These are phyloP conservation scores for Cryptosporidium parvum DNA, from an alignment of 169 alveolate genomes.

Conservation along the genomic window DNA sequence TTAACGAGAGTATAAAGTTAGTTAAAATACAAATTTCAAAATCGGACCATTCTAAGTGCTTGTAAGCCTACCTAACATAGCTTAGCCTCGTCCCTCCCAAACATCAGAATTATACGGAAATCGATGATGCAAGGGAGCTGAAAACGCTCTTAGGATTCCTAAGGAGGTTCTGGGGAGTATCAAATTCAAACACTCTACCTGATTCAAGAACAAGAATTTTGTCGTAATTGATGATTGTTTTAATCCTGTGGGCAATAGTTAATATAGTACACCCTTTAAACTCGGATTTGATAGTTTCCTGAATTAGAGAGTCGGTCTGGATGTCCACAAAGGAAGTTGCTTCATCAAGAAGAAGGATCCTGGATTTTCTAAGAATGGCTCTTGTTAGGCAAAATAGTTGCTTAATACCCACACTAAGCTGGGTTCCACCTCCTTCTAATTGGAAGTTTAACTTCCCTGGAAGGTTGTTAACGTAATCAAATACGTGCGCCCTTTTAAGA, in stretches of 20 bases:
- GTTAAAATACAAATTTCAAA: background rate
- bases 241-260: conserved; percentile 90
- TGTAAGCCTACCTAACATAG: background rate
- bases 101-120: background rate
- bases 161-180: conserved; percentile 82
- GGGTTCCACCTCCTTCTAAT: conserved; percentile 83
- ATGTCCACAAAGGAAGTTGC: conserved; percentile 88
- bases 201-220: conserved; percentile 83
- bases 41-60: background rate
- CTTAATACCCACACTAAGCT: conserved; percentile 88
- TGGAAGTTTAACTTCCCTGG: conserved; percentile 76
- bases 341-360: conserved; percentile 87
- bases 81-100: background rate
- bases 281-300: conserved; percentile 80
- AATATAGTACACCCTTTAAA: conserved; percentile 86
- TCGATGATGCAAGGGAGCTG: conserved; percentile 25
- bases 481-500: conserved; percentile 54
- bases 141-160: conserved; percentile 70
- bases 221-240: conserved; percentile 88
- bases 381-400: conserved; percentile 88
- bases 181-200: conserved; percentile 83
- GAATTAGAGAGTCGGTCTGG: conserved; percentile 83
- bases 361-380: conserved; percentile 84
- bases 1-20: too few relatives aligned
- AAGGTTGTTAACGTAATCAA: background rate